phyloP scores from a whole-genome alignment of 129 eudicot species.

The Artemisia tridentata region DNA sequence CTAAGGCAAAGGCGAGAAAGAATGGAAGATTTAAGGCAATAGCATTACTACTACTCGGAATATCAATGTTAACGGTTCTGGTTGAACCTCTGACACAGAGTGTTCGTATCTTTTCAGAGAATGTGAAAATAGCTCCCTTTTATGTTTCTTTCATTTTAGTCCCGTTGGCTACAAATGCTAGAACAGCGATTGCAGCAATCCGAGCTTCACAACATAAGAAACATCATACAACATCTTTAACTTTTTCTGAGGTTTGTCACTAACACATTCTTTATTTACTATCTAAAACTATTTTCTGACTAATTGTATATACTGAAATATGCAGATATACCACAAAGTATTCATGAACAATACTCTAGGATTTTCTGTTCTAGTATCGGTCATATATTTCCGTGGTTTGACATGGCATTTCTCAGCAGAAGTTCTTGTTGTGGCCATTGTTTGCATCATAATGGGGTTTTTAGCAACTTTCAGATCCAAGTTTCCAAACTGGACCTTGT shows the following conservation, averaged over 20 bases:
- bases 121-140: conserved; percentile 43
- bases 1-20: conserved; percentile 31
- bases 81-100: conserved; percentile 59
- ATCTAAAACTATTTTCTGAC: too few relatives aligned
- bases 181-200: conserved; percentile 53
- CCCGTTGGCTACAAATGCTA: conserved; percentile 63
- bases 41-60: conserved; percentile 40
- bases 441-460: conserved; percentile 44
- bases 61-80: conserved; percentile 33
- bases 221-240: conserved; percentile 45
- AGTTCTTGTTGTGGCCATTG: conserved; percentile 47
- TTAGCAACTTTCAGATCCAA: conserved; percentile 46
- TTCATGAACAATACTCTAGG: conserved; percentile 71
- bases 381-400: conserved; percentile 48
- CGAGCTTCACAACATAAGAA: conserved; percentile 38
- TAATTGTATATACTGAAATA: not conserved
- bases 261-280: too few relatives aligned
- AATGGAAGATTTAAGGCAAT: conserved; percentile 21
- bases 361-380: conserved; percentile 49
- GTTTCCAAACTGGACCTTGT: conserved; percentile 61
- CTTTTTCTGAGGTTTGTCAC: conserved; percentile 55
- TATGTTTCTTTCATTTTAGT: conserved; percentile 49
- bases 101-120: conserved; percentile 45
- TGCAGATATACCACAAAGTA: conserved; percentile 70
- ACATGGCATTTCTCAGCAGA: conserved; percentile 69